phyloP scores from a whole-genome alignment of 2,329 filamentous ascomycete genomes.

The Xylaria multiplex region DNA sequence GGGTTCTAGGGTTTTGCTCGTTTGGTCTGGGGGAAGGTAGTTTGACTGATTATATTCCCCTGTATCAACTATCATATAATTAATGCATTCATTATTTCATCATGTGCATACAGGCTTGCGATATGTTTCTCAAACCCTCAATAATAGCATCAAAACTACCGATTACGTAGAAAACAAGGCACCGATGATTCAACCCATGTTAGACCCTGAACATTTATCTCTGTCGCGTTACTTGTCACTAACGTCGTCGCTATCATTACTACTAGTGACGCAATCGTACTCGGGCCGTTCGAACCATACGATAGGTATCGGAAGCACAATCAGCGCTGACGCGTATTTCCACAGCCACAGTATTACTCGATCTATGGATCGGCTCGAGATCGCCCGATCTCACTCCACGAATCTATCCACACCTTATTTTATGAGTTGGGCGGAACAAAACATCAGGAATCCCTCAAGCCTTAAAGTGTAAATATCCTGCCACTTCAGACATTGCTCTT shows the following conservation, averaged over 20 bases:
- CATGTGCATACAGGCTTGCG: not conserved
- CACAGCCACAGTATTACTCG: constrained; percentile 5
- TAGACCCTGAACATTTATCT: too few relatives aligned
- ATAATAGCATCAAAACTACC: not conserved
- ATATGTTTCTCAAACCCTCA: not conserved
- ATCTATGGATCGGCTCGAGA: not conserved
- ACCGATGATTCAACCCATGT: not conserved
- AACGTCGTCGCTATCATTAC: not conserved
- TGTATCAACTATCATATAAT: not conserved
- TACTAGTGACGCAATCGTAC: constrained; percentile 5
- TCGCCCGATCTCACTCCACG: not conserved
- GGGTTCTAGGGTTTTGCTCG: not conserved
- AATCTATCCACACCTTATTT: not conserved
- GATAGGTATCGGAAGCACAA: not conserved
- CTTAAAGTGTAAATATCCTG: not conserved
- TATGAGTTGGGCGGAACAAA: not conserved
- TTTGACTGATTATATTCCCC: not conserved
- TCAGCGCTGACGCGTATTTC: not conserved
- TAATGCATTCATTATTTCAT: not conserved
- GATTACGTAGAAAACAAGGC: not conserved
- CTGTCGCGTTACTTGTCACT: not conserved
- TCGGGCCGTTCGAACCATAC: not conserved
- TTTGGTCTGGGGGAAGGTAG: not conserved
- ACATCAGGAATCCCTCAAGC: not conserved
- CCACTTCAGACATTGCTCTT: not conserved